phyloP scores from a whole-genome alignment of 2,329 filamentous ascomycete genomes.

The Alternaria incomplexa region DNA sequence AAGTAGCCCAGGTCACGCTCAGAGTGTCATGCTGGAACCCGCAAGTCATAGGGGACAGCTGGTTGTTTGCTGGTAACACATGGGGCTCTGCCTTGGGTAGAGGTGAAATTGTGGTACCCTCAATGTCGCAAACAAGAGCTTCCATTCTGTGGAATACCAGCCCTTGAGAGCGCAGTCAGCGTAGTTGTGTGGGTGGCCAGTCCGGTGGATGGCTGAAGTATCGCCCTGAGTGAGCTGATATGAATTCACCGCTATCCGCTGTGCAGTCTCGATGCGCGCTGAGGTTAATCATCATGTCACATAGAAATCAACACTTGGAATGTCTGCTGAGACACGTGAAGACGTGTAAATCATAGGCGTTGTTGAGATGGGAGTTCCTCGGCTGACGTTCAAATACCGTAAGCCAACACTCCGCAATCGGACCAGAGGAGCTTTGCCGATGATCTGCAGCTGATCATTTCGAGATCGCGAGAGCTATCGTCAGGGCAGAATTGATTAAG shows the following conservation, averaged over 20 bases:
- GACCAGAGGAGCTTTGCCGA: background rate
- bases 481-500: background rate
- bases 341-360: background rate
- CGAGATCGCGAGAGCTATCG: background rate
- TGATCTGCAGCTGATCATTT: background rate
- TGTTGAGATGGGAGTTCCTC: background rate
- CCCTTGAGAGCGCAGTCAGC: background rate
- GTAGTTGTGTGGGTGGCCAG: background rate
- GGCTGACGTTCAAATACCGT: background rate
- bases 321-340: background rate
- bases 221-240: background rate
- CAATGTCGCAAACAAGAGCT: background rate
- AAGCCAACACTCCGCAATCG: background rate
- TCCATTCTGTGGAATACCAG: no score
- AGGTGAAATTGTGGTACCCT: background rate
- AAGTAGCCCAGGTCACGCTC: background rate
- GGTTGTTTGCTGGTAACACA: background rate
- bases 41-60: background rate
- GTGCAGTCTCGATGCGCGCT: background rate
- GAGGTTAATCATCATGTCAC: rapidly evolving
- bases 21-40: background rate
- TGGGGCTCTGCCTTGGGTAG: background rate
- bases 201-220: background rate
- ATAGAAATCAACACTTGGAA: background rate
- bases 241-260: background rate